These are phyloP conservation scores for Blastocystis sp. DNA, from an alignment of 352 stramenopile genomes.

Conservation along the genomic window DNA sequence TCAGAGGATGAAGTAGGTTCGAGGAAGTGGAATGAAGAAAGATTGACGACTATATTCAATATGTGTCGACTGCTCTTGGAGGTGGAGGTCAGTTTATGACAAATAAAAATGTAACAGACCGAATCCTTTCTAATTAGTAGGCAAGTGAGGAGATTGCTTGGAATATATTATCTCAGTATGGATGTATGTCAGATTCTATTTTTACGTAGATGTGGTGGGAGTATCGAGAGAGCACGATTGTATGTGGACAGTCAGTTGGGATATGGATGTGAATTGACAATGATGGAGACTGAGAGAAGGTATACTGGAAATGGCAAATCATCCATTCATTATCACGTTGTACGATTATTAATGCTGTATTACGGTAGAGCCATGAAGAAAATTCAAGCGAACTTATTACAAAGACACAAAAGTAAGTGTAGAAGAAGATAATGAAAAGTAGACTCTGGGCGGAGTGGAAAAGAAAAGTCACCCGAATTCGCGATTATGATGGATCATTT, in stretches of 20 bases:
- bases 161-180: not conserved
- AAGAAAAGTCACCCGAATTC: no score
- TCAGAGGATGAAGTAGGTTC: not conserved
- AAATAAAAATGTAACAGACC: not conserved
- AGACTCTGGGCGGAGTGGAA: not conserved
- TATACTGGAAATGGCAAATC: not conserved
- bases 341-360: not conserved
- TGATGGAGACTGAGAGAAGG: not conserved
- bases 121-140: not conserved
- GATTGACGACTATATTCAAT: conserved; percentile 1
- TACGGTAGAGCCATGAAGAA: not conserved
- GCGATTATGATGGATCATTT: not conserved
- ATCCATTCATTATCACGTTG: conserved; percentile 7
- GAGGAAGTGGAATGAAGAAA: not conserved
- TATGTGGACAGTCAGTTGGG: not conserved
- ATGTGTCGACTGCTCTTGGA: not conserved
- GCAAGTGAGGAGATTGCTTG: not conserved
- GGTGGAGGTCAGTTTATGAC: not conserved
- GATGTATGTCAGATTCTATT: not conserved
- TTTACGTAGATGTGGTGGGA: not conserved
- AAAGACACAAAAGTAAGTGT: not conserved
- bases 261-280: not conserved
- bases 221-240: not conserved
- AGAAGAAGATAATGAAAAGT: not conserved
- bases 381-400: not conserved